Conservation (phyloP, 257 asterid species). For the Solanum arcanum region DNA sequence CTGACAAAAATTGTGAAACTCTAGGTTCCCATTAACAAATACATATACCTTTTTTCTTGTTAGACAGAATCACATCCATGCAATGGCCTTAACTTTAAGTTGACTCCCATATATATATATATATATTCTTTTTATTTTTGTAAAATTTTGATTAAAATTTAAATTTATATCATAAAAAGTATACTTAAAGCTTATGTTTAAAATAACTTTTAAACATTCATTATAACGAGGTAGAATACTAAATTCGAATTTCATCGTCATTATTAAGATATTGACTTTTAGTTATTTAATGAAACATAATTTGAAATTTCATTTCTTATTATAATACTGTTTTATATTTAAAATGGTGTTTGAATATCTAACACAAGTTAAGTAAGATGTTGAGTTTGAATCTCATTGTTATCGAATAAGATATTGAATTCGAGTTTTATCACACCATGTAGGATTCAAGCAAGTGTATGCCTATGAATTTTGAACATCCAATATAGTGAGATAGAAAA, state of each 20-base stretch:
- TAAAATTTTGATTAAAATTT: too few species aligned
- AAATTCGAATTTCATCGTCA: neutral
- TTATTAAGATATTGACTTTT: neutral
- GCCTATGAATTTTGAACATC: too few species aligned
- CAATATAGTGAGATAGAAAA: too few species aligned
- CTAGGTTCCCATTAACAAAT: conserved; percentile 1
- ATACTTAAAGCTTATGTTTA: neutral
- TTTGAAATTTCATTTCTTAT: neutral
- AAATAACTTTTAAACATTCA: too few species aligned
- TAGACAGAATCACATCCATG: neutral
- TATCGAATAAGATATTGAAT: neutral
- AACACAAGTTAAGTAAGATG: neutral
- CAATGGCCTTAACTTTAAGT: conserved; percentile 4
- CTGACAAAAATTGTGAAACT: neutral
- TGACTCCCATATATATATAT: conserved; percentile 1
- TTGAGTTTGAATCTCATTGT: neutral
- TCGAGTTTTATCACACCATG: neutral
- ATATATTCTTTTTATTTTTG: too few species aligned
- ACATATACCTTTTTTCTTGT: neutral
- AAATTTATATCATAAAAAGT: too few species aligned
- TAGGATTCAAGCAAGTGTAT: too few species aligned
- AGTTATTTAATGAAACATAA: too few species aligned
- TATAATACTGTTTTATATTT: neutral
- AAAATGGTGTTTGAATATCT: neutral
- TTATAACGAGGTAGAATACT: rapidly evolving